Evolutionary conservation across 441 rosid genomes (phyloP).

Genomic region (Metrosideros polymorpha): DNA sequence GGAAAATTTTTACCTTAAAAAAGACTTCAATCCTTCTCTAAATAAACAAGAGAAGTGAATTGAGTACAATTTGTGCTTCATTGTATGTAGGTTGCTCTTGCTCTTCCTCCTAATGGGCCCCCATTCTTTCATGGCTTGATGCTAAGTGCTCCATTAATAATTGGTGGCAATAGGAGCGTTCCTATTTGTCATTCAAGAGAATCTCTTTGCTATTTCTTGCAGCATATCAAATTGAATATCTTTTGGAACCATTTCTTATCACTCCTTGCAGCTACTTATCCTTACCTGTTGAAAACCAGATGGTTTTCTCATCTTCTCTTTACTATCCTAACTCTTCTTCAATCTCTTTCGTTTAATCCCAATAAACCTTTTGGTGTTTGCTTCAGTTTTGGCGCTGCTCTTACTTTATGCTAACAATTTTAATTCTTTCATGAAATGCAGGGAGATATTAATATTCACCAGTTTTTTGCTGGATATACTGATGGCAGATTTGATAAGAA

Average conservation of each 20-base stretch:
- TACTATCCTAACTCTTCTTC: not conserved
- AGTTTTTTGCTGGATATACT: conserved; percentile 54
- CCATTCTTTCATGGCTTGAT: not conserved
- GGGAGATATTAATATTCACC: conserved; percentile 41
- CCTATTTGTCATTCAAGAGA: not conserved
- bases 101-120: not conserved
- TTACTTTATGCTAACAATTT: not conserved
- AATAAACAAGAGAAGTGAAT: not conserved
- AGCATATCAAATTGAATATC: not conserved
- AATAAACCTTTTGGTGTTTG: not conserved
- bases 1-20: not conserved
- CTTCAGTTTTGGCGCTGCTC: not conserved
- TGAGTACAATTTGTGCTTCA: not conserved
- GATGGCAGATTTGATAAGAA: conserved; percentile 17
- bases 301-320: not conserved
- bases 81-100: not conserved
- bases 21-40: not conserved
- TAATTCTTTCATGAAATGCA: conserved; percentile 10
- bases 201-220: not conserved
- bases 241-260: not conserved
- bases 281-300: not conserved
- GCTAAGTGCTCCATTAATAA: not conserved
- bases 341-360: not conserved
- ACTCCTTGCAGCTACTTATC: not conserved
- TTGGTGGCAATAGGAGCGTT: not conserved